Evolutionary conservation across 164 flowering plant genomes (phyloP).

Genomic region (Litsea cubeba): DNA sequence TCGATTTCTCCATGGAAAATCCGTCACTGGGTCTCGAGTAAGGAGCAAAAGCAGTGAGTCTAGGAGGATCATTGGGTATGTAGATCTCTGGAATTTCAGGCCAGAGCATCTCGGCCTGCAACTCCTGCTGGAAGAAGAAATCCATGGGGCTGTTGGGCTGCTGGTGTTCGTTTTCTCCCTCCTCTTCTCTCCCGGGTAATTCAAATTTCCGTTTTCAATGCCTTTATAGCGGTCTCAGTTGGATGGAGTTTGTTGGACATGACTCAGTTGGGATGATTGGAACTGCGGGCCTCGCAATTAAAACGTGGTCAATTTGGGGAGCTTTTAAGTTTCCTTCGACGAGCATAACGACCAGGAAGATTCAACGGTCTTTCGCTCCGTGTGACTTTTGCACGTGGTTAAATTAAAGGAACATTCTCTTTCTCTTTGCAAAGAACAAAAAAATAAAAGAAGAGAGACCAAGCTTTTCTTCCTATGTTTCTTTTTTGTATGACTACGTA

Average conservation of each 20-base stretch:
- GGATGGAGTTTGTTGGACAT: too few species aligned
- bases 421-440: too few species aligned
- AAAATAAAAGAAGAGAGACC: too few species aligned
- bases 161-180: not conserved
- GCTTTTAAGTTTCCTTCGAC: not conserved
- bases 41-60: not conserved
- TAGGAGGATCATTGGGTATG: not conserved
- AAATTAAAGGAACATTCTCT: too few species aligned
- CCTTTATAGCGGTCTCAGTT: not conserved
- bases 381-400: too few species aligned
- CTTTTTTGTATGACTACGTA: too few species aligned
- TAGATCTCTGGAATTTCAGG: constrained; percentile 1
- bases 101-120: constrained; percentile 1
- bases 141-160: not conserved
- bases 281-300: not conserved
- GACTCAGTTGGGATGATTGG: not conserved
- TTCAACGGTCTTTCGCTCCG: too few species aligned
- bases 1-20: not conserved
- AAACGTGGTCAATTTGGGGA: constrained; percentile 7
- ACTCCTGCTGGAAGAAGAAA: not conserved
- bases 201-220: not conserved
- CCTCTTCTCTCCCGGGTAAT: not conserved
- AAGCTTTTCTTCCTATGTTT: fast-evolving
- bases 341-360: too few species aligned
- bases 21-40: not conserved